phyloP scores from a whole-genome alignment of 257 asterid genomes.

The Solanum bulbocastanum region DNA sequence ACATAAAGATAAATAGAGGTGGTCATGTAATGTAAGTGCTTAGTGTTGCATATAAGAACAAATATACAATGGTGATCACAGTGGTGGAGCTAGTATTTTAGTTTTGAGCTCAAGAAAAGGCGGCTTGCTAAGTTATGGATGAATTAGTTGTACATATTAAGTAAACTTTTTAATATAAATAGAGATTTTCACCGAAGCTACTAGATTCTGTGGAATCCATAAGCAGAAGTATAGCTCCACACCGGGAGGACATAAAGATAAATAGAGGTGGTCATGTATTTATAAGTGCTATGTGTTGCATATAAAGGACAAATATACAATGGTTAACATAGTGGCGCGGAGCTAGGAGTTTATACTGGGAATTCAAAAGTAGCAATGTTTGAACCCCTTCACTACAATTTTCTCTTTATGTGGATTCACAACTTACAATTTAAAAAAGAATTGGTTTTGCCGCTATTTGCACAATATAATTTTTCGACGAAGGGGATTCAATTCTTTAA shows the following conservation, averaged over 20 bases:
- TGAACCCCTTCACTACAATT: rapidly evolving
- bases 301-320: neutral
- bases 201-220: neutral
- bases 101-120: neutral
- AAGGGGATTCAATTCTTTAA: neutral
- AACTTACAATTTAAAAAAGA: rapidly evolving
- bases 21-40: neutral
- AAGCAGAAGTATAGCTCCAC: neutral
- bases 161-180: neutral
- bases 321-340: neutral
- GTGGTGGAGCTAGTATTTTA: neutral
- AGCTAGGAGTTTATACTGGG: neutral
- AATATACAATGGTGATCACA: neutral
- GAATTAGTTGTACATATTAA: neutral
- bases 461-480: neutral
- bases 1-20: neutral
- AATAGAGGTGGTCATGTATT: neutral
- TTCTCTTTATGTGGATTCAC: neutral
- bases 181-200: neutral
- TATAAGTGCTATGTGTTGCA: neutral
- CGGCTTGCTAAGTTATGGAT: neutral
- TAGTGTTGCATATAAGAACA: neutral
- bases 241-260: neutral
- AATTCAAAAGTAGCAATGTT: neutral
- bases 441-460: neutral